Conservation (phyloP, 2,329 filamentous ascomycete species). For the Hirsutella thompsonii region DNA sequence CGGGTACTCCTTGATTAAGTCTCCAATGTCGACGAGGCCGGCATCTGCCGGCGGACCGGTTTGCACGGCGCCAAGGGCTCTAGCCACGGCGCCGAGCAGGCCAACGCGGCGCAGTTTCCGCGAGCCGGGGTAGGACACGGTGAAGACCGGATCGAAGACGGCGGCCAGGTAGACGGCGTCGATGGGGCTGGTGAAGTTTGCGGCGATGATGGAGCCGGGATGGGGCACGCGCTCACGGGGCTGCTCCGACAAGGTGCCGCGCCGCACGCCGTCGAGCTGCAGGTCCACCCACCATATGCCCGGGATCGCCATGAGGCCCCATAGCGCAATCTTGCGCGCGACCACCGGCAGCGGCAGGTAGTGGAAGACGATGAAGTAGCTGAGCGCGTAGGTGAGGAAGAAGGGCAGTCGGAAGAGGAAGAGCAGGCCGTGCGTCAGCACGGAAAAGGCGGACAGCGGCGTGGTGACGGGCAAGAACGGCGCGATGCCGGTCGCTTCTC, state of each 20-base stretch:
- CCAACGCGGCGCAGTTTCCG: constrained; percentile 64
- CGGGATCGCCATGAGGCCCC: constrained; percentile 76
- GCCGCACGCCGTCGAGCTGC: constrained; percentile 93
- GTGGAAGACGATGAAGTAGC: constrained; percentile 74
- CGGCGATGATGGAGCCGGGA: constrained; percentile 70
- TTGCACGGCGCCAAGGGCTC: constrained; percentile 52
- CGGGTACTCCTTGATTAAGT: constrained; percentile 55
- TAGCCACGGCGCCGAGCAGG: constrained; percentile 60
- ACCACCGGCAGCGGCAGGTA: constrained; percentile 55
- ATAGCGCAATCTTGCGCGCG: constrained; percentile 71
- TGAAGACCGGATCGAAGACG: constrained; percentile 94
- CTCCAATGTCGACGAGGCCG: constrained; percentile 45
- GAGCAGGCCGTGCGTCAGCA: constrained; percentile 54
- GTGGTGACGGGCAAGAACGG: constrained; percentile 80
- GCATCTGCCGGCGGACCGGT: constrained; percentile 29
- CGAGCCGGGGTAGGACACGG: constrained; percentile 64
- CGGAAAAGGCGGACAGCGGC: constrained; percentile 47
- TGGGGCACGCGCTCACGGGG: constrained; percentile 63
- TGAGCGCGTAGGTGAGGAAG: constrained; percentile 51
- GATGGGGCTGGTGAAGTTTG: constrained; percentile 83
- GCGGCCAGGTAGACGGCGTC: constrained; percentile 90
- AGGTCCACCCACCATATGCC: constrained; percentile 98
- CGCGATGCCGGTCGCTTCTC: constrained; percentile 79
- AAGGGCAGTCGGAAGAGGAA: constrained; percentile 73
- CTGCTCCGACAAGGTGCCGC: constrained; percentile 71